These are phyloP conservation scores for Stephanocyclus meneghinianus DNA, from an alignment of 352 stramenopile genomes.

Conservation along the genomic window DNA sequence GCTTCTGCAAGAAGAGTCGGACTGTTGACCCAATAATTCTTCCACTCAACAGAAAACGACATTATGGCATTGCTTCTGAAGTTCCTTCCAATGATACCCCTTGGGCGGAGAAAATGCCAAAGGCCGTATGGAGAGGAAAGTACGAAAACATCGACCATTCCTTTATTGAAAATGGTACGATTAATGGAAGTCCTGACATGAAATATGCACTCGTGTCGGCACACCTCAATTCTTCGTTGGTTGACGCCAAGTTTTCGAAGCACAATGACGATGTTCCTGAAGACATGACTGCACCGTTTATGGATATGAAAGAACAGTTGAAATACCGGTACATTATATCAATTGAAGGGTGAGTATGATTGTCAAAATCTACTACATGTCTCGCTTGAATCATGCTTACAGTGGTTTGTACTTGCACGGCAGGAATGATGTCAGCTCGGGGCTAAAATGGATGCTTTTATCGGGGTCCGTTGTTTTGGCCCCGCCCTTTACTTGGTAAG, in stretches of 20 bases:
- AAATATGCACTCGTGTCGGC: conserved; percentile 68
- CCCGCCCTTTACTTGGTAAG: conserved; percentile 55
- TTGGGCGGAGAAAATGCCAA: conserved; percentile 40
- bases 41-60: conserved; percentile 53
- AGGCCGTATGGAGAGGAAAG: conserved; percentile 55
- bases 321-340: conserved; percentile 79
- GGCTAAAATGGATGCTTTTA: conserved; percentile 65
- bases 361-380: not conserved
- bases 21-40: conserved; percentile 48
- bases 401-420: not conserved
- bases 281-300: conserved; percentile 42
- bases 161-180: conserved; percentile 3
- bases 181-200: conserved; percentile 1
- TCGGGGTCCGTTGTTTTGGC: conserved; percentile 77
- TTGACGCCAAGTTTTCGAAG: conserved; percentile 75
- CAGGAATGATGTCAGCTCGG: conserved; percentile 17
- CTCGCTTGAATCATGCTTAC: not conserved
- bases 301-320: conserved; percentile 57
- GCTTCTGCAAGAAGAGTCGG: conserved; percentile 18
- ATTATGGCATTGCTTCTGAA: conserved; percentile 34
- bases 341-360: conserved; percentile 55
- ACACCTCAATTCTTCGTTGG: conserved; percentile 57
- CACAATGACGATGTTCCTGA: conserved; percentile 24
- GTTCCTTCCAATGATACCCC: conserved; percentile 53
- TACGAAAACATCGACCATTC: conserved; percentile 30